Evolutionary conservation across 164 flowering plant genomes (phyloP), one percentile per base, ranked within the genome.

Genomic region (Liriodendron chinense): DNA sequence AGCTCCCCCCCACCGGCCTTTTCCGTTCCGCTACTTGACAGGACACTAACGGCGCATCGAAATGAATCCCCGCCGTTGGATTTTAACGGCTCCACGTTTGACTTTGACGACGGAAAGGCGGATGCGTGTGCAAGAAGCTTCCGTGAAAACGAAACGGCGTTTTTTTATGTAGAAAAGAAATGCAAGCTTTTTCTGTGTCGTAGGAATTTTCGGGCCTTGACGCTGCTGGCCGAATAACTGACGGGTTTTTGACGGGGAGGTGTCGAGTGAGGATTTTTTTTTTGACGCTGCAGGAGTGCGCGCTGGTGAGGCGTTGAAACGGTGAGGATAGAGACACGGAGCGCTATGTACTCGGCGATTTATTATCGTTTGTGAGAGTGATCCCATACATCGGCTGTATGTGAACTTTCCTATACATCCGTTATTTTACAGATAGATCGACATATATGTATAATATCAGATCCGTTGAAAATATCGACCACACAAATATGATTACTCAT

Each of bases 11-110:
- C 10, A 7, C 47, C 16, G 14, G 34, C 14, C 62, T 22, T 53
- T 50, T 50, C 56, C 73, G 65, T 56, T 56, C 47, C 73, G 47
- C 24, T 56, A 53, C 8, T 28, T 56, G 65, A 71, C 73, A n/a
- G 64, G 73, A 56, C 24, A 53, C 59, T 16, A 53, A 16, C 59
- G 12, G 24, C 34, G 3, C 13, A 63, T n/a, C 7, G 10, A 63
- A 22, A 9, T 8, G 23, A 63, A n/a, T 66, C 43, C 10, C 47
- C 24, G 18, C 24, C 47, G 13, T 9, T 9, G 7, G 1, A 14
- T 25, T 26, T 66, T 8, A 66, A 26, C 69, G 16, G 20, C 28
- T 23, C 66, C 20, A 12, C 47, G 47, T 66, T 66, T 66, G 69
- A 66, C 69, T 66, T 66, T 66, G 69, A 66, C 69, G 69, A 66